A percentile compares a stretch with the other conserved stretches of the same genome.
These are phyloP conservation scores for Salix caprea DNA, from an alignment of 345 rosid genomes.

Conservation along the genomic window DNA sequence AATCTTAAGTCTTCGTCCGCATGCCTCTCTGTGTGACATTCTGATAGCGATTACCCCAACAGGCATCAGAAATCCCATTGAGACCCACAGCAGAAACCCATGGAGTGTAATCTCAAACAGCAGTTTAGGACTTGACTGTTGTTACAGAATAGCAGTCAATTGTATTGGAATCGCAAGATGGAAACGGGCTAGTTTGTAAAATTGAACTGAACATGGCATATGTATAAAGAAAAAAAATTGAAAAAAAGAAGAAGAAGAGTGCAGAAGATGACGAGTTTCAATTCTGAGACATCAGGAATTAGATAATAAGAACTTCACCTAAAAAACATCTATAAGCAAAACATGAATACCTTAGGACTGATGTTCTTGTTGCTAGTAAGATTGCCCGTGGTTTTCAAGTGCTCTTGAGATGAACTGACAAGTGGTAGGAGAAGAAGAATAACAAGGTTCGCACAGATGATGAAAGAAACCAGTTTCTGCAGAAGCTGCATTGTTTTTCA, in stretches of 20 bases:
- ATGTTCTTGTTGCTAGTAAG: constrained; percentile 1
- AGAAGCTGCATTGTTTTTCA: constrained; percentile 28
- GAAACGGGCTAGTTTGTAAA: background rate
- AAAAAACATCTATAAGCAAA: background rate
- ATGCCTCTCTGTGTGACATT: constrained; percentile 55
- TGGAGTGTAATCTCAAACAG: constrained; percentile 55
- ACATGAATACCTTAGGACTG: constrained; percentile 25
- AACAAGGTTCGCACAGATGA: constrained; percentile 10
- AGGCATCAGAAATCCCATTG: constrained; percentile 84
- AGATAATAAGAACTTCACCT: background rate
- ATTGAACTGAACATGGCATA: background rate
- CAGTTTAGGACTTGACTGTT: constrained; percentile 51
- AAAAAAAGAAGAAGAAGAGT: no score
- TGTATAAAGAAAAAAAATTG: no score
- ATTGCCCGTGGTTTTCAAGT: constrained; percentile 1
- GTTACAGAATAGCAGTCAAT: background rate
- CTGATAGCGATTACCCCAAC: constrained; percentile 65
- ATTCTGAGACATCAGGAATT: background rate
- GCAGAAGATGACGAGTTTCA: background rate
- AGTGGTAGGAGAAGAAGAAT: constrained; percentile 25
- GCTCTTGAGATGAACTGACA: constrained; percentile 23
- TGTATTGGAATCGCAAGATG: background rate
- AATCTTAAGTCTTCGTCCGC: constrained; percentile 46
- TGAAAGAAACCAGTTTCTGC: constrained; percentile 21
- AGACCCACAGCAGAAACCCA: constrained; percentile 81